Percentiles rank a stretch among this genome's conserved stretches.
phyloP scores from a whole-genome alignment of 2,329 filamentous ascomycete species.

The Balansia obtecta region DNA sequence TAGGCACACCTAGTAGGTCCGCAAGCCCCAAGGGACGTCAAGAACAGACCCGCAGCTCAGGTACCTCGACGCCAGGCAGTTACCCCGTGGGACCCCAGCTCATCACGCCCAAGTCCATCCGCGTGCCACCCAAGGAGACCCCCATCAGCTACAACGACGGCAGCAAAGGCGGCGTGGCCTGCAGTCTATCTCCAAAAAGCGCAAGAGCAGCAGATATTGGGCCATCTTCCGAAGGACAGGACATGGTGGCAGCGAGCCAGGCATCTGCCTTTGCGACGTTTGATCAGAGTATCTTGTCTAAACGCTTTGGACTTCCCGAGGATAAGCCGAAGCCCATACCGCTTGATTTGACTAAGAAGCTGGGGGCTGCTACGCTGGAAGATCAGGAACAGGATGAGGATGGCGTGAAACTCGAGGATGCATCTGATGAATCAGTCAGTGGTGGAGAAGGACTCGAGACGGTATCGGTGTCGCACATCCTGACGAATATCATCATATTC shows the following conservation, averaged over 20 bases:
- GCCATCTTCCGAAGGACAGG: constrained; percentile 18
- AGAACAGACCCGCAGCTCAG: constrained; percentile 24
- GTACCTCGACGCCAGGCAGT: constrained; percentile 18
- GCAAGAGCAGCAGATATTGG: constrained; percentile 14
- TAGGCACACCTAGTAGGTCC: constrained; percentile 40
- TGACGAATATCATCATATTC: constrained; percentile 68
- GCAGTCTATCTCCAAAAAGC: constrained; percentile 30
- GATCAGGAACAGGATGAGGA: constrained; percentile 10
- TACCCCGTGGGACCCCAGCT: constrained; percentile 8
- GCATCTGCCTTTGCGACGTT: constrained; percentile 49
- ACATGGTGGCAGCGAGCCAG: constrained; percentile 32
- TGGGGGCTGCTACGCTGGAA: constrained; percentile 17
- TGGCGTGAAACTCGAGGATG: background rate
- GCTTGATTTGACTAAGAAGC: constrained; percentile 19
- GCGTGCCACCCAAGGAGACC: constrained; percentile 31
- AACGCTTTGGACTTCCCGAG: constrained; percentile 37
- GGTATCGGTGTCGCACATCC: constrained; percentile 62
- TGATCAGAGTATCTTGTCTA: constrained; percentile 48
- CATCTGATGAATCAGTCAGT: background rate
- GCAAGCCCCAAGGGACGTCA: constrained; percentile 38
- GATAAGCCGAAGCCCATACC: constrained; percentile 32
- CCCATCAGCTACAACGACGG: constrained; percentile 25
- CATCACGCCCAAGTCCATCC: constrained; percentile 19
- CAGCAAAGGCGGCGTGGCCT: constrained; percentile 16
- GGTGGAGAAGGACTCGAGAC: constrained; percentile 15